phyloP scores from a whole-genome alignment of 2,329 filamentous ascomycete genomes.

The Cercospora beticola region DNA sequence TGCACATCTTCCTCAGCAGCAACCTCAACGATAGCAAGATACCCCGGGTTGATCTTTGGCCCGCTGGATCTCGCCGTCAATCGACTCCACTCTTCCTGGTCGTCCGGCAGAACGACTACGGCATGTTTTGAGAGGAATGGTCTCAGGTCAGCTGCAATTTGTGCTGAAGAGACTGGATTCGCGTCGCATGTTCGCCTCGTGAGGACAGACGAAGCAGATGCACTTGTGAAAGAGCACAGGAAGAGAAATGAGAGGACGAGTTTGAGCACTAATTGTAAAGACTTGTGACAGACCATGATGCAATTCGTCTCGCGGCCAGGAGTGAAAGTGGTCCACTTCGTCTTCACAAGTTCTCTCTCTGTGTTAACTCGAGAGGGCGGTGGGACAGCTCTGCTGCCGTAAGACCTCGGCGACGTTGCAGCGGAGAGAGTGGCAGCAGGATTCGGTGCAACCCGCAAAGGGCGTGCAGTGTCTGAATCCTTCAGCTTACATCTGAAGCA shows the following conservation, averaged over 20 bases:
- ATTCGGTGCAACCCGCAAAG: background rate
- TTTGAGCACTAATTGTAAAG: no score
- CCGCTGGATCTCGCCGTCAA: slow-evolving; percentile 1
- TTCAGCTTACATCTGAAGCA: background rate
- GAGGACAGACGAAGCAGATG: background rate
- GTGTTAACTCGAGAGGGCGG: background rate
- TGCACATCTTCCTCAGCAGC: slow-evolving; percentile 1
- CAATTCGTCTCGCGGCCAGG: background rate
- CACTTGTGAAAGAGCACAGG: background rate
- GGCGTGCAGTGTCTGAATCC: background rate
- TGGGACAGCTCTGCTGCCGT: background rate
- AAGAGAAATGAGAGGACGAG: background rate
- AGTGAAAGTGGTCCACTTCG: background rate
- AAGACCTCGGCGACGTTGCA: background rate
- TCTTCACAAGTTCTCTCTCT: background rate
- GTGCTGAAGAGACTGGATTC: background rate
- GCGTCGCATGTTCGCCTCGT: background rate
- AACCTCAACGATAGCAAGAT: slow-evolving; percentile 1
- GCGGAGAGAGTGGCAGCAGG: background rate
- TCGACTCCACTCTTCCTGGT: background rate
- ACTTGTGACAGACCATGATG: background rate
- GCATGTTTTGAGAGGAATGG: background rate
- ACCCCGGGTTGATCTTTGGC: background rate
- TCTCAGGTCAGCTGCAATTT: background rate
- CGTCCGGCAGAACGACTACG: background rate